Evolutionary conservation across 2,329 filamentous ascomycete species (phyloP).

Genomic region (Claviceps capensis): DNA sequence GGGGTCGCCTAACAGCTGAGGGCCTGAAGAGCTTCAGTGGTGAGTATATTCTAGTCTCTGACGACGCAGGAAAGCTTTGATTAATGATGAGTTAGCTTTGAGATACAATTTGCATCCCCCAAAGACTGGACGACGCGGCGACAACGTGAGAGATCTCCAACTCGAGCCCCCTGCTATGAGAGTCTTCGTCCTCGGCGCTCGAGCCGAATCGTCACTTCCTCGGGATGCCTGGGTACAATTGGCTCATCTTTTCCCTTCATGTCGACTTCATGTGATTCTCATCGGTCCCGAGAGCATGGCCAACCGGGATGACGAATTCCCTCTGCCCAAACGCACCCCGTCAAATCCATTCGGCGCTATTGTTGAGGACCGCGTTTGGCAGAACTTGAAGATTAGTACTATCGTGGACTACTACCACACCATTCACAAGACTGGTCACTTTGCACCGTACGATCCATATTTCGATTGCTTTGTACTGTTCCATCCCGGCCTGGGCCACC

Average conservation of each 20-base stretch:
- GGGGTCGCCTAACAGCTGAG: slow-evolving; percentile 67
- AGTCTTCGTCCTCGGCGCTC: slow-evolving; percentile 84
- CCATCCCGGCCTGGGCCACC: slow-evolving; percentile 91
- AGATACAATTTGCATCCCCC: slow-evolving; percentile 90
- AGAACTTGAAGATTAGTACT: slow-evolving; percentile 90
- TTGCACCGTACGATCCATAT: slow-evolving; percentile 92
- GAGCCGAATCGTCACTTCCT: slow-evolving; percentile 92
- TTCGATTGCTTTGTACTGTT: slow-evolving; percentile 97
- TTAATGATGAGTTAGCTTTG: slow-evolving; percentile 43
- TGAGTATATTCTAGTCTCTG: slow-evolving; percentile 30
- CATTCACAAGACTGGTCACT: slow-evolving; percentile 78
- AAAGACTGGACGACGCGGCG: slow-evolving; percentile 53
- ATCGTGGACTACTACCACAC: slow-evolving; percentile 98
- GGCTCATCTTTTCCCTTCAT: slow-evolving; percentile 84
- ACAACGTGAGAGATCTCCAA: slow-evolving; percentile 63
- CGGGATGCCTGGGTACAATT: slow-evolving; percentile 90
- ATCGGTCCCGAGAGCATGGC: slow-evolving; percentile 94
- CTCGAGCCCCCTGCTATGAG: slow-evolving; percentile 79
- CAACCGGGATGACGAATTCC: slow-evolving; percentile 86
- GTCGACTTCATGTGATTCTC: slow-evolving; percentile 83
- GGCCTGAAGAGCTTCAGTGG: slow-evolving; percentile 89
- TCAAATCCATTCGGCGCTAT: slow-evolving; percentile 88
- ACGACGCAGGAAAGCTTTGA: neutral
- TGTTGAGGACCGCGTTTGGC: slow-evolving; percentile 78
- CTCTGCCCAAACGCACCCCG: slow-evolving; percentile 71